These are phyloP conservation scores for Coelastrella sp. DNA, from an alignment of 139 green algal genomes.

Conservation along the genomic window DNA sequence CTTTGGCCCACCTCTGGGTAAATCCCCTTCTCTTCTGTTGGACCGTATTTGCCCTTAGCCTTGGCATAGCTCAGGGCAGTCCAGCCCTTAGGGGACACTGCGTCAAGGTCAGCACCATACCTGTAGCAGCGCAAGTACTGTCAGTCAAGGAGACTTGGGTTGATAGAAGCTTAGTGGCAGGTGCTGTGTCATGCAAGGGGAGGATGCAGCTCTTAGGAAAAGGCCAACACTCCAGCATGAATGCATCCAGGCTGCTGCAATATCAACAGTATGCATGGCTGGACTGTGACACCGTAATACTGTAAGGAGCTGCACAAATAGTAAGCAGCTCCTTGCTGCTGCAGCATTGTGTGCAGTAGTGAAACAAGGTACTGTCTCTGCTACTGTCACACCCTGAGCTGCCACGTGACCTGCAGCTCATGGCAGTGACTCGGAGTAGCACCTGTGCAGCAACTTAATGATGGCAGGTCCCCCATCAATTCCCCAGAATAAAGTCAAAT, in stretches of 20 bases:
- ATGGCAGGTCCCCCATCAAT: slow-evolving; percentile 94
- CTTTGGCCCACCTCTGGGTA: slow-evolving; percentile 87
- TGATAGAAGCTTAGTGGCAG: neutral
- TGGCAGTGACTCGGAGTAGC: slow-evolving; percentile 11
- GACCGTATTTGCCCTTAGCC: slow-evolving; percentile 96
- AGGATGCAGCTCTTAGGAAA: too few species aligned
- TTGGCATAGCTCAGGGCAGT: slow-evolving; percentile 89
- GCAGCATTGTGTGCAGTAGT: too few species aligned
- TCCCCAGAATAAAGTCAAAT: slow-evolving; percentile 93
- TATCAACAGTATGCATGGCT: too few species aligned
- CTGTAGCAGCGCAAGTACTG: neutral
- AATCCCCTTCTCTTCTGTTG: slow-evolving; percentile 95
- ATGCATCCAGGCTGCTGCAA: too few species aligned
- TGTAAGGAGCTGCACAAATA: too few species aligned
- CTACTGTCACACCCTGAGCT: neutral
- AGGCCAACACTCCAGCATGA: too few species aligned
- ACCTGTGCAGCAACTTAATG: slow-evolving; percentile 86
- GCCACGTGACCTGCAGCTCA: neutral
- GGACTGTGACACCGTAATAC: too few species aligned
- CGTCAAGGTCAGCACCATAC: slow-evolving; percentile 43
- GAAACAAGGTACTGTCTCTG: too few species aligned
- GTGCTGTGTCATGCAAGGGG: neutral
- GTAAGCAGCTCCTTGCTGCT: too few species aligned
- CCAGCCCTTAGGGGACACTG: slow-evolving; percentile 70
- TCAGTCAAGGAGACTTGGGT: neutral